Base-by-base conservation (phyloP, 1,284 basidiomycete species). In the Malassezia restricta region DNA sequence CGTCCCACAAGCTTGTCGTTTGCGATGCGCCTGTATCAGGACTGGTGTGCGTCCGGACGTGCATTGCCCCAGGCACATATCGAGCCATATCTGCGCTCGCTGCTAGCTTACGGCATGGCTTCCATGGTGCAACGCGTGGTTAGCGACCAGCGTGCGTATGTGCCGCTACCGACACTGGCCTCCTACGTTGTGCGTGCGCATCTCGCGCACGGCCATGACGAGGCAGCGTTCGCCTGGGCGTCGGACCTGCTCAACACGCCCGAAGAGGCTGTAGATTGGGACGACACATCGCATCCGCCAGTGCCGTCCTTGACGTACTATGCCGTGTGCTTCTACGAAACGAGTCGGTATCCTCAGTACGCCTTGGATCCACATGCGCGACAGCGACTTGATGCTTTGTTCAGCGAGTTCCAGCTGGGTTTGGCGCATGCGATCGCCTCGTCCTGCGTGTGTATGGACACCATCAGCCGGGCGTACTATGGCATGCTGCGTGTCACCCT, bases 21-120 rank as follows among this genome's bases (percentile, higher is more conserved):
- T 49, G 49, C 53, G 8, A n/a, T 50, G 8, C 47, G 47, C 5
- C 12, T 55, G 35, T 55, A 55, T 29, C 43, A 55, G 9, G 53
- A 55, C 27, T 44, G 33, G 43, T 20, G 24, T 8, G 41, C 52
- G n/a, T 33, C 33, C 15, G 52, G 52, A 3, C 40, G 24, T 6
- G 6, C 8, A 11, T 28, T 54, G 24, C 31, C 32, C 6, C 30
- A 38, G 9, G 28, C 24, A 4, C 32, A 37, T 17, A 5, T 33
- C 27, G 29, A 9, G 14, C 38, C 46, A 3, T 45, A 48, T 28
- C 39, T 54, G 11, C 38, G 47, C 5, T 27, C 52, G 8, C 42
- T 49, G 5, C 42, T 54, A 11, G 14, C 11, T 8, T 14, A 29
- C 12, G 8, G 32, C 28, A 32, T 33, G 35, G 17, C 47, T 24